Percentiles rank a stretch among this genome's conserved stretches.
These are phyloP conservation scores for Hypoxylon sp. DNA, from an alignment of 2,329 filamentous ascomycete genomes.

Conservation along the genomic window DNA sequence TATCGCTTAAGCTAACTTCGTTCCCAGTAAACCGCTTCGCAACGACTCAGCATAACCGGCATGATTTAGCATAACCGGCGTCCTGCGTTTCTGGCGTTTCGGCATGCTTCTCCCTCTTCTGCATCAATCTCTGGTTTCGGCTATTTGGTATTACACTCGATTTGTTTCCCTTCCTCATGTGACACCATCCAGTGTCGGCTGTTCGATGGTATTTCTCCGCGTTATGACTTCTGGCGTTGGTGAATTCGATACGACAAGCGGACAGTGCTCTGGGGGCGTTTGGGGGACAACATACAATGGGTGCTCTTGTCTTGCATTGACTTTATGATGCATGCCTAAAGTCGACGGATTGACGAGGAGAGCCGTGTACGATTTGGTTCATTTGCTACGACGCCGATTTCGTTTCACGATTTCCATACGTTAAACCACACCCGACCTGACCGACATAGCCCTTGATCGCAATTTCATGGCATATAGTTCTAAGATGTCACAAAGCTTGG, in stretches of 20 bases:
- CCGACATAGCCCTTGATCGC: constrained; percentile 35
- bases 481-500: constrained; percentile 37
- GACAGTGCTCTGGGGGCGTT: constrained; percentile 33
- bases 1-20: constrained; percentile 36
- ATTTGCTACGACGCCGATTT: constrained; percentile 49
- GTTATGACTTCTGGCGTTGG: constrained; percentile 42
- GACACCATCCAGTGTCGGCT: constrained; percentile 28
- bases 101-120: constrained; percentile 50
- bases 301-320: constrained; percentile 47
- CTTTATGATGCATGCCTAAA: constrained; percentile 49
- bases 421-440: constrained; percentile 39
- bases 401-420: constrained; percentile 48
- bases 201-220: constrained; percentile 34
- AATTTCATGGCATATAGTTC: constrained; percentile 47
- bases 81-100: constrained; percentile 55
- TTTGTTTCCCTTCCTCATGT: constrained; percentile 37
- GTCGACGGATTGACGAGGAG: constrained; percentile 46
- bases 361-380: constrained; percentile 47
- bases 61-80: constrained; percentile 53
- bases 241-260: constrained; percentile 38
- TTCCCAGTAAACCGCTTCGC: constrained; percentile 44
- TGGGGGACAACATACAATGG: constrained; percentile 37
- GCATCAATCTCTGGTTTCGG: constrained; percentile 52
- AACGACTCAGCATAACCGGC: constrained; percentile 52
- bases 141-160: constrained; percentile 46